phyloP scores from a whole-genome alignment of 2,329 filamentous ascomycete species.

The Aspergillus glaucus region DNA sequence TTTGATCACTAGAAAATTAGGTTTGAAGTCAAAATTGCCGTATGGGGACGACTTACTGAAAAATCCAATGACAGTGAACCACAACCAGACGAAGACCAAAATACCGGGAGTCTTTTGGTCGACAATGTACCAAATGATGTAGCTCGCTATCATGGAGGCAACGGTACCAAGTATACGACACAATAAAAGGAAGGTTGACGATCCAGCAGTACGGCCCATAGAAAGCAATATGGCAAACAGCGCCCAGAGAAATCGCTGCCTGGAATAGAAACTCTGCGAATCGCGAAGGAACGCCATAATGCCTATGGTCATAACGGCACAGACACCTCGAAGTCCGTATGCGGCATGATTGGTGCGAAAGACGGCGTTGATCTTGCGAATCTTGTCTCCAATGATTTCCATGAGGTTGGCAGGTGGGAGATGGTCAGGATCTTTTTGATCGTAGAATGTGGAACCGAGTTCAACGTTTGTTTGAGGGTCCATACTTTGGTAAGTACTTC shows the following conservation, averaged over 20 bases:
- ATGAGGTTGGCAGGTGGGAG: background rate
- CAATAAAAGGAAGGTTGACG: background rate
- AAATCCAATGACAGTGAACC: background rate
- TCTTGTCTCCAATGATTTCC: background rate
- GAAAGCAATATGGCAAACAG: background rate
- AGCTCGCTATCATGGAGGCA: conserved; percentile 1
- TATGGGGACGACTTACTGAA: background rate
- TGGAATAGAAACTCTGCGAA: background rate
- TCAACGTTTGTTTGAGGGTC: background rate
- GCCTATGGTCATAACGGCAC: background rate
- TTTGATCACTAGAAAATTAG: background rate
- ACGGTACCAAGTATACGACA: background rate
- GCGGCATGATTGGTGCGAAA: background rate
- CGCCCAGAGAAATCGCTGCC: background rate
- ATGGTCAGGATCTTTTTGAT: background rate
- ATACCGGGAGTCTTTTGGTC: background rate
- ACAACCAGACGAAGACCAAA: background rate
- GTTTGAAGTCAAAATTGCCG: background rate
- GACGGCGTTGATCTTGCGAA: background rate
- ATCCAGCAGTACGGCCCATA: background rate
- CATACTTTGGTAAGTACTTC: background rate
- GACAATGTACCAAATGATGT: conserved; percentile 1
- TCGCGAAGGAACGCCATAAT: background rate
- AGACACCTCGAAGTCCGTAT: background rate
- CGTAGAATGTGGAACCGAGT: background rate